A percentile compares a stretch with the other conserved stretches of the same genome.
Conservation (phyloP, 345 rosid species). For the Ceriops decandra region DNA sequence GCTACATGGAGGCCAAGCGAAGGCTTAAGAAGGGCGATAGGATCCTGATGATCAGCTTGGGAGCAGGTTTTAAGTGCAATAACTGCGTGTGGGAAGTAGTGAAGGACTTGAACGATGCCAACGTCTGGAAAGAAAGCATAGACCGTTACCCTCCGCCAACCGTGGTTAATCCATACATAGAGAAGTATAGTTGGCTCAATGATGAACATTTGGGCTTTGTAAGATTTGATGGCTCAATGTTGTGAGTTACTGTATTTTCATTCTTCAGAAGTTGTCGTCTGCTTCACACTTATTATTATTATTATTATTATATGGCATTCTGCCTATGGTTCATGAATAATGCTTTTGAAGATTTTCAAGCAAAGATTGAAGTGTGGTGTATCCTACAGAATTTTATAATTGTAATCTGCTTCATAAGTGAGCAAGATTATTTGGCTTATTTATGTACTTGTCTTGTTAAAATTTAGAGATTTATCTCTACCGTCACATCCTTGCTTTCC, state of each 20-base stretch:
- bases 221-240: neutral
- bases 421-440: neutral
- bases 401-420: neutral
- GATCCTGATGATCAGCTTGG: constrained; percentile 27
- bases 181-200: constrained; percentile 18
- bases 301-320: too few relatives aligned
- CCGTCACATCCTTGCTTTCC: too few relatives aligned
- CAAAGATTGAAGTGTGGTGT: neutral
- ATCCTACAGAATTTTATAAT: too few relatives aligned
- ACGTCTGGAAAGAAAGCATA: constrained; percentile 19
- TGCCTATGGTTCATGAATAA: too few relatives aligned
- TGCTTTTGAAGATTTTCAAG: too few relatives aligned
- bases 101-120: constrained; percentile 16
- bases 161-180: constrained; percentile 7
- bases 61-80: constrained; percentile 34
- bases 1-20: constrained; percentile 30
- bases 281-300: too few relatives aligned
- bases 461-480: too few relatives aligned
- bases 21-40: constrained; percentile 26
- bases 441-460: too few relatives aligned
- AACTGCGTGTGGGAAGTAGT: constrained; percentile 26
- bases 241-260: neutral
- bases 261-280: neutral
- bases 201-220: constrained; percentile 19
- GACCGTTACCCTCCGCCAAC: constrained; percentile 18